These are phyloP conservation scores for Rachicladosporium sp. DNA, from an alignment of 2,329 filamentous ascomycete species.

Conservation along the genomic window DNA sequence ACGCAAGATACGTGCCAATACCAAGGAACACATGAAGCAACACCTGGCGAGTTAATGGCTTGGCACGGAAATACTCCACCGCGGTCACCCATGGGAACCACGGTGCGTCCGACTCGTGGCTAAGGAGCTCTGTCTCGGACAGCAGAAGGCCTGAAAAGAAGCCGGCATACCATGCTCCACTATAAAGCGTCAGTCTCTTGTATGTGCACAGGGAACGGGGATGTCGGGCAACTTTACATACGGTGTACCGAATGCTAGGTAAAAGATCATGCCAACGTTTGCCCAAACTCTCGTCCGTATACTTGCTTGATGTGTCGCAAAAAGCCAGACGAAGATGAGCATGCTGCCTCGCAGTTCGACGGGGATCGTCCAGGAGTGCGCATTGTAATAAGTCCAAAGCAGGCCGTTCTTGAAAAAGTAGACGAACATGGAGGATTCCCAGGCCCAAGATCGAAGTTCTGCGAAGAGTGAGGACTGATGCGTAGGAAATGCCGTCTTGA, in stretches of 20 bases:
- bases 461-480: constrained; percentile 30
- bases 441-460: constrained; percentile 38
- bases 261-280: constrained; percentile 10
- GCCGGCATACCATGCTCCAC: constrained; percentile 46
- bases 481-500: constrained; percentile 26
- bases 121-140: constrained; percentile 47
- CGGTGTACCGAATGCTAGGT: constrained; percentile 10
- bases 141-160: constrained; percentile 51
- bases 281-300: constrained; percentile 10
- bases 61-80: constrained; percentile 6
- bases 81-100: constrained; percentile 10
- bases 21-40: constrained; percentile 11
- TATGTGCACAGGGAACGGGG: too few species aligned
- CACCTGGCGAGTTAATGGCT: constrained; percentile 4
- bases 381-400: constrained; percentile 18
- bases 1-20: constrained; percentile 12
- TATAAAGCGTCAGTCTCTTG: too few species aligned
- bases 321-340: constrained; percentile 44
- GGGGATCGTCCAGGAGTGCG: constrained; percentile 47
- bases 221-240: too few species aligned
- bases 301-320: constrained; percentile 33
- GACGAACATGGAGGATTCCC: constrained; percentile 54
- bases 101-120: constrained; percentile 16
- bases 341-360: constrained; percentile 53
- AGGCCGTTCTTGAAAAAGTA: constrained; percentile 44